phyloP scores from a whole-genome alignment of 441 rosid species.

The Eutrema salsugineum region DNA sequence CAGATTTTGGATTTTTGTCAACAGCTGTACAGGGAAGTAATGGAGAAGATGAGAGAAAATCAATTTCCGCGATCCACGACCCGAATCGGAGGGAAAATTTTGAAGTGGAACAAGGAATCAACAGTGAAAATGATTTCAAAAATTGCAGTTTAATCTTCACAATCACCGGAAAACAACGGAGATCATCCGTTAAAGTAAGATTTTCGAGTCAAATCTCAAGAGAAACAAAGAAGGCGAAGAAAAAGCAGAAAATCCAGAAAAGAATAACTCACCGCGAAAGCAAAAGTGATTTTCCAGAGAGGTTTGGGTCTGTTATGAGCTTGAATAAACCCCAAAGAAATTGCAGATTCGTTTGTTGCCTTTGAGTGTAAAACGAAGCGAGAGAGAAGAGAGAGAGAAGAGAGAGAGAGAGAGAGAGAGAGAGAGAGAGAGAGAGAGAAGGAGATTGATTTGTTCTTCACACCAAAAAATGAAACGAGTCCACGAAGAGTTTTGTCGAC shows the following conservation, averaged over 20 bases:
- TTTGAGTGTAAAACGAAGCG: neutral
- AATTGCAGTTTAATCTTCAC: neutral
- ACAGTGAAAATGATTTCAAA: neutral
- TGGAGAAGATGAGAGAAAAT: neutral
- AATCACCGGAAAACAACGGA: neutral
- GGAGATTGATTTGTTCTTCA: neutral
- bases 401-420: neutral
- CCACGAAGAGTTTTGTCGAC: conserved; percentile 17
- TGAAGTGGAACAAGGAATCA: neutral
- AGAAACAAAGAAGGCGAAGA: neutral
- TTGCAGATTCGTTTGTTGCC: neutral
- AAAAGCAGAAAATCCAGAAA: neutral
- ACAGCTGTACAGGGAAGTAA: neutral
- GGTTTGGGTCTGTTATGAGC: neutral
- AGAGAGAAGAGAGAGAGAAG: neutral
- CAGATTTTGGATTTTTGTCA: conserved; percentile 6
- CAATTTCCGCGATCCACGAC: neutral
- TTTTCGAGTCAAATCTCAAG: neutral
- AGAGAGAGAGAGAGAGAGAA: neutral
- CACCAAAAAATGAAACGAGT: conserved; percentile 14
- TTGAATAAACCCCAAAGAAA: conserved; percentile 7
- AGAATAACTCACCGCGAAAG: conserved; percentile 26
- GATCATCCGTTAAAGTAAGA: neutral
- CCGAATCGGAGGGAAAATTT: neutral
- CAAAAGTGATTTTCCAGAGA: neutral